Evolutionary conservation across 1,139 yeast genomes (phyloP).

Genomic region (Pichia sp.): DNA sequence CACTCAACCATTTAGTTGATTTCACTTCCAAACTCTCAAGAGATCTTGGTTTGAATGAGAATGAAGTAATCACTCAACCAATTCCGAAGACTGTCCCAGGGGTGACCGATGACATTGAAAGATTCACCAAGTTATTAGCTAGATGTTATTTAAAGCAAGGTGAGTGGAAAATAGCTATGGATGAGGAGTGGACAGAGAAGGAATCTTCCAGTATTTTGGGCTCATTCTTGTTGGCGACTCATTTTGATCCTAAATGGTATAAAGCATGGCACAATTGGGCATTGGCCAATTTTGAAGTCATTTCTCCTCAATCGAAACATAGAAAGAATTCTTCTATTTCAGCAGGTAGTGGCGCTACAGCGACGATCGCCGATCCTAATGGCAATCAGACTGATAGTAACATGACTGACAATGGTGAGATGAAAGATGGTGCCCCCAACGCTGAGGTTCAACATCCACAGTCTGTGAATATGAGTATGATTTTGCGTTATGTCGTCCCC

Average conservation of each 20-base stretch:
- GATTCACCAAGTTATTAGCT: constrained; percentile 81
- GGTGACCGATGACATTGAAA: constrained; percentile 68
- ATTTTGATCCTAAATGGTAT: constrained; percentile 89
- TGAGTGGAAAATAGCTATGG: constrained; percentile 90
- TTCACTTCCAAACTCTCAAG: constrained; percentile 89
- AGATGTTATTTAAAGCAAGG: constrained; percentile 96
- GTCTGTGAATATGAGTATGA: constrained; percentile 26
- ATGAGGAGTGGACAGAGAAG: constrained; percentile 67
- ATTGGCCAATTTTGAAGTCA: constrained; percentile 90
- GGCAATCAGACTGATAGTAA: background rate
- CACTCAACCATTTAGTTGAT: constrained; percentile 76
- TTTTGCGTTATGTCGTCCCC: constrained; percentile 82
- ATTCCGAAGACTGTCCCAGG: constrained; percentile 72
- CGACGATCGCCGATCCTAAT: background rate
- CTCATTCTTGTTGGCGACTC: constrained; percentile 88
- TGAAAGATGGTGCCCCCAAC: no score
- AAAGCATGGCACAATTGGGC: constrained; percentile 99
- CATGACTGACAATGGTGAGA: background rate
- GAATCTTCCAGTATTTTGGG: constrained; percentile 83
- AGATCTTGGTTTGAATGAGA: constrained; percentile 73
- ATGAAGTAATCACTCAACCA: constrained; percentile 84
- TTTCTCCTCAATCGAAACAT: constrained; percentile 44
- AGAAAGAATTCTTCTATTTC: constrained; percentile 13
- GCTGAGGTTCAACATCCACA: no score
- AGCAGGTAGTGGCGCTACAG: background rate